Conservation (phyloP, 306 rosid genomes). For the Quercus wislizeni region DNA sequence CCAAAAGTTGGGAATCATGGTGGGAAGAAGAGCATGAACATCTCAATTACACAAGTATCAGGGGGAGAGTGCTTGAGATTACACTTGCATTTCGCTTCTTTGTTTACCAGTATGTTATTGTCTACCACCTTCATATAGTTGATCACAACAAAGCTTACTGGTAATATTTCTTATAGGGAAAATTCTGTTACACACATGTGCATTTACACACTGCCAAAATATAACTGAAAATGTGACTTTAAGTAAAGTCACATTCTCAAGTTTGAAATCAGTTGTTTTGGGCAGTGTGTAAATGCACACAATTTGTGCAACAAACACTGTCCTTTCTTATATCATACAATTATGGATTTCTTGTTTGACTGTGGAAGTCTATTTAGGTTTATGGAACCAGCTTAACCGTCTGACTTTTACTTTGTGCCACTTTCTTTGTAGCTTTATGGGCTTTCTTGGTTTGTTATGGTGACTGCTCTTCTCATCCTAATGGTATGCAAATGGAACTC, state of each 20-base stretch:
- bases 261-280: too few relatives aligned
- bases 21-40: slow-evolving; percentile 87
- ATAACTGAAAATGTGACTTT: too few relatives aligned
- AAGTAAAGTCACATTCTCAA: too few relatives aligned
- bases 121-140: slow-evolving; percentile 79
- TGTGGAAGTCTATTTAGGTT: too few relatives aligned
- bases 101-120: slow-evolving; percentile 82
- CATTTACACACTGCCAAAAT: too few relatives aligned
- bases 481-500: slow-evolving; percentile 52
- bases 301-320: too few relatives aligned
- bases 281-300: too few relatives aligned
- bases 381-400: slow-evolving; percentile 19
- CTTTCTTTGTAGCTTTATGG: slow-evolving; percentile 59
- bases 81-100: slow-evolving; percentile 79
- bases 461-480: slow-evolving; percentile 59
- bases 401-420: background rate
- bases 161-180: slow-evolving; percentile 27
- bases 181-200: too few relatives aligned
- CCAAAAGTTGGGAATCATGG: slow-evolving; percentile 98
- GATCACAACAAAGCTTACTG: slow-evolving; percentile 60
- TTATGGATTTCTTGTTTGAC: slow-evolving; percentile 12
- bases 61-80: slow-evolving; percentile 83
- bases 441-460: slow-evolving; percentile 84
- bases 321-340: slow-evolving; percentile 4
- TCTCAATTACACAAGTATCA: slow-evolving; percentile 61